Base-by-base conservation (phyloP, 1,139 yeast species). In the Casaregolazyma suthepensis region DNA sequence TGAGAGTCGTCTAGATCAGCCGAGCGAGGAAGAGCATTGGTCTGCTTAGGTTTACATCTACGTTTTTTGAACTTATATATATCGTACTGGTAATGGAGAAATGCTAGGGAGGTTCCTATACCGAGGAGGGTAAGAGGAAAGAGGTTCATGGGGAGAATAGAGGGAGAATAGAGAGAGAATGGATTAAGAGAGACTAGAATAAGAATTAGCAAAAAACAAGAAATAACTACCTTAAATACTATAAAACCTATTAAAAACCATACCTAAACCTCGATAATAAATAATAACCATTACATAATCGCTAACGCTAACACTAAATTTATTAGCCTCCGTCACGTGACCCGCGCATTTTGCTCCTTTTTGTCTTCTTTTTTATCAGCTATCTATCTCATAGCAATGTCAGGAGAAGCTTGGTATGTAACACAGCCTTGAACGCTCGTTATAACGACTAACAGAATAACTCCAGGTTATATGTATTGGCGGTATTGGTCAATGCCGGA, bases 401-500 rank as follows among this genome's bases (percentile, higher is more conserved):
- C 70, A 48, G 71, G 70, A 52, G 70, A 65, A 62, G 69, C 71
- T 52, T 68, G 71, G 72, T 69, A 61, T 31, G 71, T 63, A 42
- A 20, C 17, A 17, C 12, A 23, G 9, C 5, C 35, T 26, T 5
- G 3, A 42, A 22, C 45, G 26, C 13, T 7, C 45, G 2, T 19
- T 42, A 15, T 18, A 17, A 20, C 10, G 6, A 9, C 35, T 20
- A 45, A 17, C 35, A 2, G 43, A 35, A 23, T 35, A 35, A 31
- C 43, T 2, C 1, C 15, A 63, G 66, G 63, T 53, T 65, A 17
- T 65, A 63, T 56, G 54, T 60, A 38, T 77, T 87, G 66, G 91
- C 96, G n/a, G 95, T 90, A 53, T 69, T 90, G 58, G 78, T 83
- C 60, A 91, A 91, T 73, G 94, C 95, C 58, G 81, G 85, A 63